These are phyloP conservation scores for Pythium guiyangense DNA, from an alignment of 352 stramenopile species.

Conservation along the genomic window DNA sequence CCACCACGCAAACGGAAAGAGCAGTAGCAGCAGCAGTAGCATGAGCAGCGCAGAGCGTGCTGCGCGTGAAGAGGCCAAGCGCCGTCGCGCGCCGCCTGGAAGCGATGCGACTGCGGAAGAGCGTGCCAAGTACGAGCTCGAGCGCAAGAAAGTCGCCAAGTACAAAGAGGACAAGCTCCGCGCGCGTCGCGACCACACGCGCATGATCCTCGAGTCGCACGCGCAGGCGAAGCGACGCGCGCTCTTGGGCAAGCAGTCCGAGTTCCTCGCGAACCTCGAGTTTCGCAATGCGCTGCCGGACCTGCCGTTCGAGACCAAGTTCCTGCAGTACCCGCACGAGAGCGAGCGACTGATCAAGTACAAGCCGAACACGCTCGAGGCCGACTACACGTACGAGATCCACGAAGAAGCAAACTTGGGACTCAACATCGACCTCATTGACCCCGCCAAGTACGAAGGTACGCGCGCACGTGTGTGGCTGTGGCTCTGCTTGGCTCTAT, in stretches of 20 bases:
- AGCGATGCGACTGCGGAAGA: slow-evolving; percentile 60
- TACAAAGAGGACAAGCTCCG: slow-evolving; percentile 90
- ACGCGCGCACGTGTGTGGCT: background rate
- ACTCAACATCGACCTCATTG: slow-evolving; percentile 79
- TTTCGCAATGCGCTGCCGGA: slow-evolving; percentile 82
- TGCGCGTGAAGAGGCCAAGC: slow-evolving; percentile 29
- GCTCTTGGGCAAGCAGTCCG: slow-evolving; percentile 77
- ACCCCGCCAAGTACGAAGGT: slow-evolving; percentile 85
- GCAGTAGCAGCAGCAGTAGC: slow-evolving; percentile 16
- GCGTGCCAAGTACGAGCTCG: slow-evolving; percentile 73
- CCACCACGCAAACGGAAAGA: slow-evolving; percentile 10
- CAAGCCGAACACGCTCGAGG: slow-evolving; percentile 80
- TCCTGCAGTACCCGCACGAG: slow-evolving; percentile 80
- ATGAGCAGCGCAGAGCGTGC: slow-evolving; percentile 11
- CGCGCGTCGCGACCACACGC: slow-evolving; percentile 78
- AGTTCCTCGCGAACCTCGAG: slow-evolving; percentile 77
- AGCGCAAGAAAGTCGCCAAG: slow-evolving; percentile 85
- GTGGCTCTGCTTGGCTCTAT: background rate
- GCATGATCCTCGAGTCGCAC: slow-evolving; percentile 85
- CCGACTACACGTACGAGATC: slow-evolving; percentile 85
- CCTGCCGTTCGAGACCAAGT: slow-evolving; percentile 85
- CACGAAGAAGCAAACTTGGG: slow-evolving; percentile 79
- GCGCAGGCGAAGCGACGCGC: slow-evolving; percentile 77
- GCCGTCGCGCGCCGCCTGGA: slow-evolving; percentile 40
- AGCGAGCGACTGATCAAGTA: slow-evolving; percentile 81